A percentile compares a stretch with the other conserved stretches of the same genome.
Evolutionary conservation across 371 early-diverging fungal species (phyloP).

Genomic region (Rhizopus arrhizus): DNA sequence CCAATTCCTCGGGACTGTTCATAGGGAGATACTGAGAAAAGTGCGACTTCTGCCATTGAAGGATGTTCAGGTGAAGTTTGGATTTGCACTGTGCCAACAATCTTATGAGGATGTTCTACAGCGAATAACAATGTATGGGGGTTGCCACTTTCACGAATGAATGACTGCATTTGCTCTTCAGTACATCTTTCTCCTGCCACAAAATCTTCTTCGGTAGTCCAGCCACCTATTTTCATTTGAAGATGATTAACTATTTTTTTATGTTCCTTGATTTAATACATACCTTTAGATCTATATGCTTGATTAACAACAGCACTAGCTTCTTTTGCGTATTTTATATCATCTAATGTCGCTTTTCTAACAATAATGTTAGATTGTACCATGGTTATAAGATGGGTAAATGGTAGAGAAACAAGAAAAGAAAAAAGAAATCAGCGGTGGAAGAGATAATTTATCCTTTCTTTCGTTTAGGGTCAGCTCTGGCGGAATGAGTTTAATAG

Average conservation of each 20-base stretch:
- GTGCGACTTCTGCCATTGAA: constrained; percentile 39
- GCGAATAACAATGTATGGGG: constrained; percentile 39
- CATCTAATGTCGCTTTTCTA: constrained; percentile 13
- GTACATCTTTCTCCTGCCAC: constrained; percentile 39
- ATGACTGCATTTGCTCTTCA: constrained; percentile 27
- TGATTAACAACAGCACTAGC: constrained; percentile 20
- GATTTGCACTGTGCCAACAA: constrained; percentile 48
- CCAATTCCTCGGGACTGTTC: constrained; percentile 61
- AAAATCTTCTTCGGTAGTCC: constrained; percentile 46
- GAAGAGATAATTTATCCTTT: neutral
- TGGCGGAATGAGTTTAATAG: too few relatives aligned
- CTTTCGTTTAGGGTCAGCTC: too few relatives aligned
- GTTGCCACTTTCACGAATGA: constrained; percentile 26
- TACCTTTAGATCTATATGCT: constrained; percentile 30
- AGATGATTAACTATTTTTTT: neutral
- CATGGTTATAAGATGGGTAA: constrained; percentile 2
- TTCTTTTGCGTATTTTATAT: constrained; percentile 6
- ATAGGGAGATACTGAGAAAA: constrained; percentile 54
- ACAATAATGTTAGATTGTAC: constrained; percentile 23
- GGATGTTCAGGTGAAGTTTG: constrained; percentile 20
- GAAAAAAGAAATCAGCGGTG: neutral
- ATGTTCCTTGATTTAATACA: neutral
- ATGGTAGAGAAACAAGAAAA: neutral
- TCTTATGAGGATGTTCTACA: constrained; percentile 22
- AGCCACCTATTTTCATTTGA: constrained; percentile 34